Evolutionary conservation across 352 stramenopile genomes (phyloP), one percentile per base, ranked within the genome.

Genomic region (Thalassiosira oceanica): DNA sequence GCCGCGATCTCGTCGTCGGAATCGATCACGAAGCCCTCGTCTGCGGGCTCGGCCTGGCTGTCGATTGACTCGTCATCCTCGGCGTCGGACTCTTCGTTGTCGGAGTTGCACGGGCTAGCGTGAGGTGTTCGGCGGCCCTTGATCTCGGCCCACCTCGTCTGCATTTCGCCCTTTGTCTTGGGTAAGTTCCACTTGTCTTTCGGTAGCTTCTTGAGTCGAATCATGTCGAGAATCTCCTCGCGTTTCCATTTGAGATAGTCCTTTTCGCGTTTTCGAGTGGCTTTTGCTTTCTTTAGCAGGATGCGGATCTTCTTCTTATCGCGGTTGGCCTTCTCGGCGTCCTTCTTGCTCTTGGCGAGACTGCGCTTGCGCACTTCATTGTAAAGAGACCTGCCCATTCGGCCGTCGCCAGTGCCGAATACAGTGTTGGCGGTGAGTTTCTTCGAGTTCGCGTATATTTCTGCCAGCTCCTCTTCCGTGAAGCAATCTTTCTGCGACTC

Each of bases 291-390:
- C 8, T 13, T 39, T n/a, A 39, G n/a, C n/a, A n/a, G 8, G 31
- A 39, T n/a, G 8, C 31, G 31, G 39, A 46, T 13, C 39, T 18
- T 46, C 15, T 46, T 46, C 39, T 46, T 46, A 13, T 46, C 21
- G 13, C 21, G 15, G 6, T 5, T 6, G 5, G 39, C 39, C 13
- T 23, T 46, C 39, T 18, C 5, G 7, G 39, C 15, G 6, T 8
- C 5, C 13, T 46, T 46, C 39, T 8, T 5, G 6, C 7, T 13
- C 39, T 18, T 8, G 15, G 6, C 21, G 13, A 23, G 13, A 18
- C 8, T 10, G 13, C 39, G 6, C 13, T 18, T 13, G 13, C 8
- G 6, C 13, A 46, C 39, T 18, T 46, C 15, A 7, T 6, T 18
- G 6, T 23, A 5, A 46, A 46, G 13, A 18, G 15, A 13, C 15